Evolutionary conservation across 805 yeast genomes (phyloP).

Genomic region (Wickerhamomyces subpelliculosus): DNA sequence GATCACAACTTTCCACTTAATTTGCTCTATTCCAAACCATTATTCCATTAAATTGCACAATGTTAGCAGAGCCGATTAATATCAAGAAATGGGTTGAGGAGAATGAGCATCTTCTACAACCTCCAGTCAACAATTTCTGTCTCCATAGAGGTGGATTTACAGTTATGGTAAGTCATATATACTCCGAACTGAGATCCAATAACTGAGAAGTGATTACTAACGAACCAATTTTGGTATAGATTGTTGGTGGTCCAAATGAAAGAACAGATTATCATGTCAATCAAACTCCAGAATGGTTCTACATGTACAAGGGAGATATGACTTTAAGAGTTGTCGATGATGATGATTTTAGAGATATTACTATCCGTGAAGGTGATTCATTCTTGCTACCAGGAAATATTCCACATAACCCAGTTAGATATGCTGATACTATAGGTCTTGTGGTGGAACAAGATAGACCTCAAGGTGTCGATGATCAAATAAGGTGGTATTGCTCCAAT

Average conservation of each 20-base stretch:
- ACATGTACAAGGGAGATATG: slow-evolving; percentile 84
- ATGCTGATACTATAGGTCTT: slow-evolving; percentile 77
- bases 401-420: slow-evolving; percentile 89
- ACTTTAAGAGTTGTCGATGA: slow-evolving; percentile 74
- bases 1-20: background rate
- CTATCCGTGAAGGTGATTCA: slow-evolving; percentile 81
- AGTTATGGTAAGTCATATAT: slow-evolving; percentile 50
- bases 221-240: slow-evolving; percentile 22
- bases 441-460: slow-evolving; percentile 94
- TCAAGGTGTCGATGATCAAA: slow-evolving; percentile 54
- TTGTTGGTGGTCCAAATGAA: slow-evolving; percentile 94
- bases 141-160: slow-evolving; percentile 89
- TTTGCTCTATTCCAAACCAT: background rate
- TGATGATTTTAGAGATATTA: slow-evolving; percentile 67
- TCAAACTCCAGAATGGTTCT: slow-evolving; percentile 92
- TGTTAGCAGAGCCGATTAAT: slow-evolving; percentile 61
- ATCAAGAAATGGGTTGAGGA: slow-evolving; percentile 76
- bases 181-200: too few relatives aligned
- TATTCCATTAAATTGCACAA: background rate
- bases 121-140: slow-evolving; percentile 90
- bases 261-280: slow-evolving; percentile 90
- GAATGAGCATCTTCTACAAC: slow-evolving; percentile 68
- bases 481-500: slow-evolving; percentile 81
- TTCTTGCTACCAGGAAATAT: slow-evolving; percentile 76
- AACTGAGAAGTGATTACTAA: background rate